Evolutionary conservation across 176 grass and related monocot genomes (phyloP), one percentile per base, ranked within the genome.

Genomic region (Elymus sibiricus): DNA sequence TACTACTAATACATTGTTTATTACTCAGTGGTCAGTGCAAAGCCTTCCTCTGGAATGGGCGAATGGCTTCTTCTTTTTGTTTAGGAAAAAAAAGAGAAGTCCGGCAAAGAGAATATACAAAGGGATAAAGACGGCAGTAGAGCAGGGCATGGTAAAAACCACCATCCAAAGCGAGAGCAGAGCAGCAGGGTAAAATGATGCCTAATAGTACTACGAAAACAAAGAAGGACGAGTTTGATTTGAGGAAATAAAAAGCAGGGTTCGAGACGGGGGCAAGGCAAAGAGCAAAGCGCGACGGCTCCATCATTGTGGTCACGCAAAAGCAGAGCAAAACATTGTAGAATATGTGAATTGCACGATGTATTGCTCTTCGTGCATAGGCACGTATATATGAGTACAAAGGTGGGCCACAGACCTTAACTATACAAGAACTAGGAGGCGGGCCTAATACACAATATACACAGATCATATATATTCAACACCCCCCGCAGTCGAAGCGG

Each of bases 221-320:
- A 68, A 58, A 70, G 35, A 22, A 15, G 12, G 43, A 32, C 12
- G 28, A 25, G 15, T 6, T 84, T 83, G 64, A 64, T 53, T 79
- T 80, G 77, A 85, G 63, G 63, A 62, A 38, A 32, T 12, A 24
- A 78, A 78, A 79, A 80, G 79, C 65, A 27, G 38, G 8, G 69
- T 6, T 11, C 7, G 69, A 8, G 13, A 49, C 62, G 79, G 81
- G 76, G 71, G 47, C 37, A 40, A 31, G 37, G 26, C 24, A 58
- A 88, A 85, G 4, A 85, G 85, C 86, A 91, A 85, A 85, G 77
- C 53, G 62, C 4, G 47, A 77, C 19, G 61, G 77, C 10, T 70
- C 39, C 86, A 88, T 91, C 77, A 91, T 91, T 88, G 82, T 85
- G 90, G 86, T 46, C 86, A 84, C 82, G 70, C 70, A 72, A 91